Percentiles rank a stretch among this genome's conserved stretches.
Evolutionary conservation across 2,329 filamentous ascomycete genomes (phyloP).

Genomic region (Cryphonectria nitschkei): DNA sequence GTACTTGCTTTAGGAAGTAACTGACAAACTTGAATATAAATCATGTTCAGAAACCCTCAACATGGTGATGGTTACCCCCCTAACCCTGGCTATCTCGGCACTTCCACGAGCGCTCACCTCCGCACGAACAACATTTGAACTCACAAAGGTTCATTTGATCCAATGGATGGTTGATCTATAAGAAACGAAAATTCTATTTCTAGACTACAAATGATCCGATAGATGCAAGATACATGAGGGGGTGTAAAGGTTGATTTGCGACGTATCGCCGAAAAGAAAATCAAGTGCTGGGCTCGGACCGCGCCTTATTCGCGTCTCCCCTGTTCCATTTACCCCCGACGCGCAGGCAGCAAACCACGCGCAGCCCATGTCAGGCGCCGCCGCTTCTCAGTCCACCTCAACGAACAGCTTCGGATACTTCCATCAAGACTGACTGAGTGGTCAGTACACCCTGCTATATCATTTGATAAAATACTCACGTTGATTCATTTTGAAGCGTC

Average conservation of each 20-base stretch:
- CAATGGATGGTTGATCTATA: too few relatives aligned
- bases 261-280: neutral
- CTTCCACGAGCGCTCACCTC: too few relatives aligned
- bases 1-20: too few relatives aligned
- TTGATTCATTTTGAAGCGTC: neutral
- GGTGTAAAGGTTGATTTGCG: neutral
- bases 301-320: neutral
- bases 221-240: too few relatives aligned
- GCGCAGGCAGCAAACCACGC: neutral
- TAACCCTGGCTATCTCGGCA: too few relatives aligned
- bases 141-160: too few relatives aligned
- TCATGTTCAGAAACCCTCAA: too few relatives aligned
- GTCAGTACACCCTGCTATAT: neutral
- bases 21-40: too few relatives aligned
- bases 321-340: neutral
- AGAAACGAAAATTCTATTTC: too few relatives aligned
- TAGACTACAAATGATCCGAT: too few relatives aligned
- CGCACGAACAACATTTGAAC: too few relatives aligned
- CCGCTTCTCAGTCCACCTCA: neutral
- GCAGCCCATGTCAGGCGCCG: neutral
- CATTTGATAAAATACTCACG: neutral
- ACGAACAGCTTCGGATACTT: neutral
- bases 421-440: neutral
- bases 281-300: neutral
- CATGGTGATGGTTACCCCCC: too few relatives aligned